Percentiles rank a stretch among this genome's conserved stretches.
Evolutionary conservation across 371 early-diverging fungal species (phyloP).

Genomic region (Mucor piriformis): DNA sequence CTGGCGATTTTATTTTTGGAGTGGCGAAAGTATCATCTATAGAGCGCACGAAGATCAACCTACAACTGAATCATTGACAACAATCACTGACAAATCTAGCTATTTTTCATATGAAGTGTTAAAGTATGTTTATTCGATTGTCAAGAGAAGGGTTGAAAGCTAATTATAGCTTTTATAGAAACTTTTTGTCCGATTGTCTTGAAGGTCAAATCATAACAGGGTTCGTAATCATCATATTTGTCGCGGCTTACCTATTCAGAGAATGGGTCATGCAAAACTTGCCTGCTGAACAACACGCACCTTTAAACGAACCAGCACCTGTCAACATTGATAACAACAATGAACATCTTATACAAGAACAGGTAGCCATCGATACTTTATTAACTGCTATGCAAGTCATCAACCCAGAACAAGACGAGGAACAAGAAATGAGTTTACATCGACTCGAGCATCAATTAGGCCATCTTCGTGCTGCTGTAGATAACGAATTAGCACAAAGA

Average conservation of each 20-base stretch:
- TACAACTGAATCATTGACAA: not conserved
- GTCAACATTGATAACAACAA: slow-evolving; percentile 4
- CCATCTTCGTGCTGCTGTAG: slow-evolving; percentile 3
- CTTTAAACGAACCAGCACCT: not conserved
- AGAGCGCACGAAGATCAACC: not conserved
- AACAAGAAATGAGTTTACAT: not conserved
- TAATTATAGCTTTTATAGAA: slow-evolving; percentile 22
- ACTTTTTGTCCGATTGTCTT: slow-evolving; percentile 76
- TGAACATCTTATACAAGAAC: slow-evolving; percentile 19
- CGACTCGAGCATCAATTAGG: slow-evolving; percentile 9
- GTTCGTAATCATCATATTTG: slow-evolving; percentile 70
- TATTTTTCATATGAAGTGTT: not conserved
- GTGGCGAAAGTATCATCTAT: slow-evolving; percentile 51
- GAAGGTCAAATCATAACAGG: slow-evolving; percentile 83
- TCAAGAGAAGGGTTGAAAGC: not conserved
- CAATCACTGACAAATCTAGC: not conserved
- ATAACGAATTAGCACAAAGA: slow-evolving; percentile 9
- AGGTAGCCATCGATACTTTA: slow-evolving; percentile 28
- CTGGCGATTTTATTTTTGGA: slow-evolving; percentile 80
- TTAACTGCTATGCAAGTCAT: slow-evolving; percentile 28
- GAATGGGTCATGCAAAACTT: slow-evolving; percentile 86
- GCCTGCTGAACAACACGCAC: slow-evolving; percentile 24
- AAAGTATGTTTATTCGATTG: slow-evolving; percentile 3
- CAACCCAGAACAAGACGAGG: slow-evolving; percentile 15
- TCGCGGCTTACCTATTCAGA: slow-evolving; percentile 72